Evolutionary conservation across 176 grass and related monocot species (phyloP).

Genomic region (Ananas comosus): DNA sequence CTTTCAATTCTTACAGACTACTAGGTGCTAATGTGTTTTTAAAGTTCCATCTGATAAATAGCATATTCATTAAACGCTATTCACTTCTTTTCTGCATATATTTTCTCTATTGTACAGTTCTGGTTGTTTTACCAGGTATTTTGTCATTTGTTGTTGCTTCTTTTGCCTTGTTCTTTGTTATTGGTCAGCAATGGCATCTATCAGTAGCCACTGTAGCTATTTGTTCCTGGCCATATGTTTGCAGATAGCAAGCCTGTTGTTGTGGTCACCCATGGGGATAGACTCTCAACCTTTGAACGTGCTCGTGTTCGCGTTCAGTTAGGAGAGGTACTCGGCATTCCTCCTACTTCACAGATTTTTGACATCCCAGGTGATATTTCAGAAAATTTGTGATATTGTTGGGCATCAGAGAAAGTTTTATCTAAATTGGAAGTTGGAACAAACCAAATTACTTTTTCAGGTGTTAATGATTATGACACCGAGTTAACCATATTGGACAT

Average conservation of each 20-base stretch:
- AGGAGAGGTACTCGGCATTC: conserved; percentile 41
- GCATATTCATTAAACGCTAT: too few relatives aligned
- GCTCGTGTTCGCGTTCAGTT: conserved; percentile 29
- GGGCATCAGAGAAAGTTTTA: background rate
- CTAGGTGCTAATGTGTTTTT: too few relatives aligned
- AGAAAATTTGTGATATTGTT: background rate
- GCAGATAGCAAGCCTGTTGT: conserved; percentile 60
- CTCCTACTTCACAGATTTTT: conserved; percentile 51
- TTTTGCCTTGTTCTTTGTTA: background rate
- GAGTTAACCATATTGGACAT: conserved; percentile 53
- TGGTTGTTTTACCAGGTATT: background rate
- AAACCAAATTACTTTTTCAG: conserved; percentile 28
- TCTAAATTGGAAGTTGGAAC: background rate
- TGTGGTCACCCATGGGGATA: conserved; percentile 53
- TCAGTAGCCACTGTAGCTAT: background rate
- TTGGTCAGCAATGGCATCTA: background rate
- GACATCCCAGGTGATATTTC: conserved; percentile 40
- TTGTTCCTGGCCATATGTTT: background rate
- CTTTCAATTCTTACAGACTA: too few relatives aligned
- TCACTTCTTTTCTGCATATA: too few relatives aligned
- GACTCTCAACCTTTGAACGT: conserved; percentile 28
- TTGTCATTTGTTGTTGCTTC: background rate
- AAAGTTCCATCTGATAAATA: too few relatives aligned
- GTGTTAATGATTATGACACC: conserved; percentile 34
- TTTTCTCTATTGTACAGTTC: too few relatives aligned